Percentiles rank a stretch among this genome's conserved stretches.
These are phyloP conservation scores for Solanum chilense DNA, from an alignment of 257 asterid species.

Conservation along the genomic window DNA sequence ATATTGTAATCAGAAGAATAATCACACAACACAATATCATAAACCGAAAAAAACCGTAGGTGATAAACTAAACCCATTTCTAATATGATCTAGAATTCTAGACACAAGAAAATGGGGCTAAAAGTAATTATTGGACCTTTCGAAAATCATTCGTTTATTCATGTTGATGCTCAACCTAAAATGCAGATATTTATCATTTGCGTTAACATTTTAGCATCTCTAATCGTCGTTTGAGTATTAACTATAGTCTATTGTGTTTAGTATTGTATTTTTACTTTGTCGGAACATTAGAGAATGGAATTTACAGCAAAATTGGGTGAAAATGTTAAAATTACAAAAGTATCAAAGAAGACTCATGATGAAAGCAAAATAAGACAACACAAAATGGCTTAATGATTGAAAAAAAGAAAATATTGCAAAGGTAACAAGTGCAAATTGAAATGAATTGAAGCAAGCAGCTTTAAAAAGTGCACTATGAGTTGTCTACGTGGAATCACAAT, in stretches of 20 bases:
- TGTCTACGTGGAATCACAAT: not conserved
- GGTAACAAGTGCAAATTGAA: not conserved
- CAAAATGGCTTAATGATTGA: not conserved
- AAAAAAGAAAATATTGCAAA: not conserved
- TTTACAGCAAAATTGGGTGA: not conserved
- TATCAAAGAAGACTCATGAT: not conserved
- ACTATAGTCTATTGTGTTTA: not conserved
- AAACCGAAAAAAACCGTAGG: not conserved
- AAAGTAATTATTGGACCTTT: not conserved
- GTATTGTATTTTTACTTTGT: not conserved
- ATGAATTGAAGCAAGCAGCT: not conserved
- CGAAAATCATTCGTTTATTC: not conserved
- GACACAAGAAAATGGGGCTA: not conserved
- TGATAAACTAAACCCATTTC: not conserved
- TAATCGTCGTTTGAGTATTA: not conserved
- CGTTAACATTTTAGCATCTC: not conserved
- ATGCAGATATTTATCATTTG: not conserved
- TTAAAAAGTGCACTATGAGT: not conserved
- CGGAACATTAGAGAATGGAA: not conserved
- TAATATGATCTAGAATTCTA: not conserved
- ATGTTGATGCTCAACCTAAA: not conserved
- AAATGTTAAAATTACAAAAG: not conserved
- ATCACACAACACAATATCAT: not conserved
- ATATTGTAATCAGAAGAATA: not conserved
- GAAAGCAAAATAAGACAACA: not conserved